Evolutionary conservation across 106 monocot species (phyloP).

Genomic region (Allium cepa): DNA sequence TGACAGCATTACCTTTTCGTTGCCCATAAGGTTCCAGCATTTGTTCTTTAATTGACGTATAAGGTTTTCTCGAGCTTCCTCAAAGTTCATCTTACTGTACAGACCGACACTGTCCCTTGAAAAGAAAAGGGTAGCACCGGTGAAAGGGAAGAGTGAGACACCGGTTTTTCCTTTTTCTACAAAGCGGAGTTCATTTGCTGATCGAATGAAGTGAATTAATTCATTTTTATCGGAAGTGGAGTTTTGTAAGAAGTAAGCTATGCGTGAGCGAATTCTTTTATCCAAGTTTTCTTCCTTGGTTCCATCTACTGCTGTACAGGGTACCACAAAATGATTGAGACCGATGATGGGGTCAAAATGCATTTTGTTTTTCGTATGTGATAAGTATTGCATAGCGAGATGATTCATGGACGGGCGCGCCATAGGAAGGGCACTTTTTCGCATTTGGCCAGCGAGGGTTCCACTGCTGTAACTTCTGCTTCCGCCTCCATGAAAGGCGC

Average conservation of each 20-base stretch:
- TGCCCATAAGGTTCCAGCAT: slow-evolving; percentile 1
- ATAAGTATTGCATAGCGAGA: slow-evolving; percentile 15
- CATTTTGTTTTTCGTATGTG: slow-evolving; percentile 12
- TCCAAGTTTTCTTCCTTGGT: slow-evolving; percentile 1
- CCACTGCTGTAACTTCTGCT: too few species aligned
- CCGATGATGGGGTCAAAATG: slow-evolving; percentile 12
- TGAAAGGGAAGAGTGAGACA: slow-evolving; percentile 17
- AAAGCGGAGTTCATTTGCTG: slow-evolving; percentile 9
- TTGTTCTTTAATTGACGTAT: slow-evolving; percentile 10
- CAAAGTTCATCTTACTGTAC: slow-evolving; percentile 7
- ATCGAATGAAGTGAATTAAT: slow-evolving; percentile 7
- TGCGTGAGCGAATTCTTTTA: neutral
- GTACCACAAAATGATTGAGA: slow-evolving; percentile 23
- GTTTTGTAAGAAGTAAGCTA: neutral
- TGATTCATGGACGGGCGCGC: slow-evolving; percentile 16
- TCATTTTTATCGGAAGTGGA: slow-evolving; percentile 5
- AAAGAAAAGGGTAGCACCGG: slow-evolving; percentile 19
- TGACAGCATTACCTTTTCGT: slow-evolving; percentile 5
- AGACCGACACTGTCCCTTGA: slow-evolving; percentile 5
- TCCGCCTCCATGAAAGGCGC: too few species aligned
- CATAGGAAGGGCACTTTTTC: neutral
- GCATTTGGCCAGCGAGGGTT: too few species aligned
- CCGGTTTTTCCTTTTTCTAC: slow-evolving; percentile 16
- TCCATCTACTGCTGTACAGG: neutral
- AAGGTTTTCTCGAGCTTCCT: slow-evolving; percentile 2